Evolutionary conservation across 2,329 filamentous ascomycete genomes (phyloP), one percentile per base, ranked within the genome.

Genomic region (Diaporthe velutina): DNA sequence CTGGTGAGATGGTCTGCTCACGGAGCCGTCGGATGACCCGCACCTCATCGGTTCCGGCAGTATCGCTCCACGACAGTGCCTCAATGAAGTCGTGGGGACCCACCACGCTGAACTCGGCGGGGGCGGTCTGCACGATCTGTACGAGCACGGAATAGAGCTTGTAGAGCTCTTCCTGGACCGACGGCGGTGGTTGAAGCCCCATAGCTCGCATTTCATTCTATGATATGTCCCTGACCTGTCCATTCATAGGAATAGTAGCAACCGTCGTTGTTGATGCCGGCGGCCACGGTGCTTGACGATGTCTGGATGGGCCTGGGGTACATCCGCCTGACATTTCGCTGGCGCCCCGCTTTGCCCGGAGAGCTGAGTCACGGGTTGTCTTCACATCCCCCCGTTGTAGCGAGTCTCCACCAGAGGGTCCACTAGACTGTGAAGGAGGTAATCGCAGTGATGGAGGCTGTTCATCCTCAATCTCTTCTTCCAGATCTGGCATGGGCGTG

Each of bases 11-110:
- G 40, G 30, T 38, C 28, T 60, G 40, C 12, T 38, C 4, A 12
- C 54, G 68, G 25, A 71, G 54, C n/a, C 68, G 28, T 17, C n/a
- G 42, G 25, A 60, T 50, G 30, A 60, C 45, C 33, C 33, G 19
- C 19, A 33, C 45, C 7, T 35, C 28, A n/a, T 12, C 28, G n/a
- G 54, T 45, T 15, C n/a, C 40, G 50, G 5, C 4, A 38, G 40
- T 25, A 9, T 60, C 54, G 38, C 54, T 60, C 68, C 68, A 71
- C 33, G 68, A 71, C 30, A 58, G 40, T 22, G n/a, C 57, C 19
- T 71, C 68, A 40, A 71, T 60, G 50, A 71, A 71, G 4, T 58
- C 68, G 28, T 71, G 68, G 12, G 68, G 68, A 5, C 50, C 40
- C 22, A 71, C 54, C 42, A 71, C 68, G 22, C 12, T 60, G 28